Percentiles rank a stretch among this genome's conserved stretches.
Conservation (phyloP, 306 rosid species). For the Cicer bijugum region DNA sequence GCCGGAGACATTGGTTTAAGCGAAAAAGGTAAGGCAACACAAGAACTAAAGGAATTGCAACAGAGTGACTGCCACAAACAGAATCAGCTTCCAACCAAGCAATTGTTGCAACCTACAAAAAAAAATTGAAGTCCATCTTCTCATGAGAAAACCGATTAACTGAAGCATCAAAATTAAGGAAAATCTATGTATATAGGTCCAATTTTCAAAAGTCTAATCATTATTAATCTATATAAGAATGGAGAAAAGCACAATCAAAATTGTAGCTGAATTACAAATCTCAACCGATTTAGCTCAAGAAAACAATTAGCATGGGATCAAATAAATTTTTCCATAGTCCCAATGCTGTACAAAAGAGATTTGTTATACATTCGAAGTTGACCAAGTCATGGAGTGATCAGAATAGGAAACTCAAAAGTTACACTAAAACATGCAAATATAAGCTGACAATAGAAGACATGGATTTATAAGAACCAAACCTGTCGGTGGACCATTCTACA, state of each 20-base stretch:
- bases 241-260: neutral
- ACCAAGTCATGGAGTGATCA: constrained; percentile 23
- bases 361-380: constrained; percentile 18
- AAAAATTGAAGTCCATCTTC: constrained; percentile 31
- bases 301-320: constrained; percentile 34
- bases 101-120: constrained; percentile 93
- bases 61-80: constrained; percentile 68
- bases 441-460: constrained; percentile 24
- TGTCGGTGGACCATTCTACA: constrained; percentile 97
- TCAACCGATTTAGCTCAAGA: constrained; percentile 31
- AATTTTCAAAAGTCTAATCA: neutral
- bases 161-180: constrained; percentile 37
- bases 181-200: constrained; percentile 25
- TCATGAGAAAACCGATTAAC: constrained; percentile 28
- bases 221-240: constrained; percentile 18
- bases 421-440: constrained; percentile 3
- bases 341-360: constrained; percentile 31
- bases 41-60: constrained; percentile 88
- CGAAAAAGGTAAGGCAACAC: constrained; percentile 98
- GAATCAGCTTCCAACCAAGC: constrained; percentile 99
- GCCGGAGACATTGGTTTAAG: constrained; percentile 92
- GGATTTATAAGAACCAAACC: constrained; percentile 58
- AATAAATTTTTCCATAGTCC: constrained; percentile 16
- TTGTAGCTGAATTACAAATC: constrained; percentile 29
- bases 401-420: constrained; percentile 20